Evolutionary conservation across 768 basidiomycete genomes (phyloP), one percentile per base, ranked within the genome.

Genomic region (Piloderma croceum): DNA sequence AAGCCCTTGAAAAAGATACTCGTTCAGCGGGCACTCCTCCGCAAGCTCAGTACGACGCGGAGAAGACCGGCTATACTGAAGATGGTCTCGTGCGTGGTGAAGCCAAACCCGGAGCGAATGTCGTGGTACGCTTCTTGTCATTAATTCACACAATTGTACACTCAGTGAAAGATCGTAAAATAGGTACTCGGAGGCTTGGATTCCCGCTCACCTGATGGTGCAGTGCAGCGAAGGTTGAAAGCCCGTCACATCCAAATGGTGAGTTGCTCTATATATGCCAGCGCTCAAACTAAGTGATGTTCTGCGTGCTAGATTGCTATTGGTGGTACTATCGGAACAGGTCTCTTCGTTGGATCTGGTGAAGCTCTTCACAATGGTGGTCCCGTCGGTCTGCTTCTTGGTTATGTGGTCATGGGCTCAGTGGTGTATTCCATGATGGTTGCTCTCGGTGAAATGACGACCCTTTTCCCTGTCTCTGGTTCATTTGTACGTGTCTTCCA

Each of bases 161-260:
- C n/a, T n/a, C n/a, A n/a, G n/a, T n/a, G n/a, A n/a, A n/a, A n/a
- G n/a, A n/a, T n/a, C n/a, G n/a, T n/a, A n/a, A n/a, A n/a, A n/a
- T n/a, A n/a, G n/a, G n/a, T n/a, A n/a, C n/a, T n/a, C n/a, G n/a
- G n/a, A n/a, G n/a, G n/a, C n/a, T n/a, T n/a, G n/a, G n/a, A n/a
- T n/a, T 29, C 10, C 27, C 27, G 27, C 27, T 40, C 80, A 83
- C 54, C 63, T 80, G 36, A n/a, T n/a, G 85, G 87, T 52, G 70
- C 68, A 22, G 82, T 88, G 4, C 84, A 87, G 51, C 74, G 84
- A 21, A 73, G 74, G 25, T 70, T 87, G 25, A 77, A 83, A 61
- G 82, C 85, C 60, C 76, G 83, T 22, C 83, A 86, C 75, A 78
- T 83, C 11, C 84, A 86, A 56, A 87, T 87, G 83, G 79, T 52